Conservation (phyloP, 78 protist species). For the Dictyostelium purpureum region DNA sequence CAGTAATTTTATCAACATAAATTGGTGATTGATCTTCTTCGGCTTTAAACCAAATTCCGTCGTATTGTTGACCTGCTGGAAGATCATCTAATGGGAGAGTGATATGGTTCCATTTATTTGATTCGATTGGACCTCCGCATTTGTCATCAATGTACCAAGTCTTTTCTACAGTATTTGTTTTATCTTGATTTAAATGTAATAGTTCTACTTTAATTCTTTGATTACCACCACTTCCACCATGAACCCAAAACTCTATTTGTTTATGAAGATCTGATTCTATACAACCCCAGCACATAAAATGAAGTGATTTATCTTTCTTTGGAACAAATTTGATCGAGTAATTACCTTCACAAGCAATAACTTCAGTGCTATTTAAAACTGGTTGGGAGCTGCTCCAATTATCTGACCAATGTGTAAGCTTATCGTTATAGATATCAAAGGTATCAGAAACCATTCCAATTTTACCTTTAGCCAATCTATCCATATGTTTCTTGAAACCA, state of each 20-base stretch:
- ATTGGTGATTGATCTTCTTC: conserved; percentile 28
- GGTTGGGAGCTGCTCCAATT: conserved; percentile 10
- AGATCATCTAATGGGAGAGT: neutral
- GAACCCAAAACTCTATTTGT: conserved; percentile 19
- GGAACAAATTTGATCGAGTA: conserved; percentile 12
- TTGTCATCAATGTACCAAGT: neutral
- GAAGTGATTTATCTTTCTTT: neutral
- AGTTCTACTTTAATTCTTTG: neutral
- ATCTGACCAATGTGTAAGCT: conserved; percentile 59
- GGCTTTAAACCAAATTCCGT: conserved; percentile 42
- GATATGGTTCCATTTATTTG: conserved; percentile 27
- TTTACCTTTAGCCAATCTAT: neutral
- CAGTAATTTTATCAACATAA: conserved; percentile 42
- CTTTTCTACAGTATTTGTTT: neutral
- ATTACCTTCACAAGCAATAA: neutral
- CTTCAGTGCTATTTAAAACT: neutral
- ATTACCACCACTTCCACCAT: conserved; percentile 39
- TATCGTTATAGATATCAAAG: conserved; percentile 65
- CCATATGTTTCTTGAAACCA: conserved; percentile 21
- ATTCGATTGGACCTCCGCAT: conserved; percentile 4
- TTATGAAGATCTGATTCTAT: conserved; percentile 32
- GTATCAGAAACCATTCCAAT: conserved; percentile 7
- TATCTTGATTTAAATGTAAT: neutral
- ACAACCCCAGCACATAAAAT: conserved; percentile 37
- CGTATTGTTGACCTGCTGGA: neutral